Base-by-base conservation (phyloP, 75 land plant species). In the Pinus taeda region DNA sequence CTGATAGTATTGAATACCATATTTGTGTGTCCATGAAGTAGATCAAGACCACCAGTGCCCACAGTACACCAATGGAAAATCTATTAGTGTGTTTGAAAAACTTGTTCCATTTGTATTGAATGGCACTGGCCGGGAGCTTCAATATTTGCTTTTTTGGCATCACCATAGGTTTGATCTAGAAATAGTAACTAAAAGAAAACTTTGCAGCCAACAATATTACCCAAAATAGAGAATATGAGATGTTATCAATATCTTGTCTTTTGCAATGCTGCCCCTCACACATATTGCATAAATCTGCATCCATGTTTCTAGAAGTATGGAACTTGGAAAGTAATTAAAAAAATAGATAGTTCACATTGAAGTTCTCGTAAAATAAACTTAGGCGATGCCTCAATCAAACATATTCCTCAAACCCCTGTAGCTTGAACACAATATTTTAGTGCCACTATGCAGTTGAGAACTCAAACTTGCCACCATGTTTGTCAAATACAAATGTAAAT, bases 21-120 rank as follows among this genome's bases (percentile, higher is more conserved):
- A 96, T 92, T 78, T 88, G 92, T 18, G 90, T 77, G 77, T 96
- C 99, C 99, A 96, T 94, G 39, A 96, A 77, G 76, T 96, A 96
- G 8, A 96, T 90, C 83, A 93, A 76, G 22, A 85, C 64, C 12
- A 92, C 92, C 6, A 90, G 92, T 30, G 83, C 71, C 95, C 95
- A 94, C 62, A 91, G 26, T 1, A 89, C 78, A 7, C 78, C 85
- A 39, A 93, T 85, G n/a, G 93, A 90, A 45, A 95, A 83, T 58
- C 93, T 67, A 74, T 90, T 92, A 29, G 90, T 81, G 49, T 74
- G 8, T 1, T 33, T 36, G 55, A 90, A 89, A 58, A 90, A 82
- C 75, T 89, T 77, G 39, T 89, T 88, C 96, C 93, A 93, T 53
- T 76, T 60, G 73, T 87, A 87, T 0, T 79, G 36, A 21, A 91